A percentile compares a stretch with the other conserved stretches of the same genome.
phyloP scores from a whole-genome alignment of 1,139 yeast genomes.

The Blastobotrys capitulatus region DNA sequence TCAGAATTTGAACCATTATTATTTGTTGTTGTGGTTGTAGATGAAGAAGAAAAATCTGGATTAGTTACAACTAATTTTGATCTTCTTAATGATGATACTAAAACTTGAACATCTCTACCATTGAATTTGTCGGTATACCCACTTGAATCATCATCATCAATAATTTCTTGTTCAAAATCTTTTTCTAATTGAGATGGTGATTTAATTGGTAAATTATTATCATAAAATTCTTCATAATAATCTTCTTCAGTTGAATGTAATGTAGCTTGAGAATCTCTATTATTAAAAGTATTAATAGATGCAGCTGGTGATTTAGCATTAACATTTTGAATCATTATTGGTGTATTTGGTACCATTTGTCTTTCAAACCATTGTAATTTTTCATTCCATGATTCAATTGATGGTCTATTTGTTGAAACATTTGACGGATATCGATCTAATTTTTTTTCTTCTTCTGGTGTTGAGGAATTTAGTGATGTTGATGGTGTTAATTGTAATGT shows the following conservation, averaged over 20 bases:
- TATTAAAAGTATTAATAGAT: background rate
- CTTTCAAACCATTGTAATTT: slow-evolving; percentile 24
- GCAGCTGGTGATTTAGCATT: background rate
- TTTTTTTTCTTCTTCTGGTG: background rate
- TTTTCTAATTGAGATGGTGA: too few relatives aligned
- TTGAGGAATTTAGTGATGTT: background rate
- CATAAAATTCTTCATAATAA: background rate
- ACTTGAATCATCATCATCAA: slow-evolving; percentile 17
- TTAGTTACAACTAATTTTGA: slow-evolving; percentile 58
- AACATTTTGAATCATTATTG: background rate
- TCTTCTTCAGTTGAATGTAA: background rate
- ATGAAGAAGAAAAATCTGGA: slow-evolving; percentile 45
- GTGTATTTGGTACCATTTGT: background rate
- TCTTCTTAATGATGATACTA: slow-evolving; percentile 66
- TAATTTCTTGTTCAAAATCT: background rate
- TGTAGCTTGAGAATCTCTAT: background rate
- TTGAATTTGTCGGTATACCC: slow-evolving; percentile 36
- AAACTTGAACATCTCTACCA: slow-evolving; percentile 62
- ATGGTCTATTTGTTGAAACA: slow-evolving; percentile 13
- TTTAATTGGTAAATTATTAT: background rate
- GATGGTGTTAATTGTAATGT: slow-evolving; percentile 1
- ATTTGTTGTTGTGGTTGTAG: too few relatives aligned
- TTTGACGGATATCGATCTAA: background rate
- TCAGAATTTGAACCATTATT: slow-evolving; percentile 2
- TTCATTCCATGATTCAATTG: slow-evolving; percentile 30